Base-by-base conservation (phyloP, 2,329 filamentous ascomycete genomes). In the Xylariaceae sp. region DNA sequence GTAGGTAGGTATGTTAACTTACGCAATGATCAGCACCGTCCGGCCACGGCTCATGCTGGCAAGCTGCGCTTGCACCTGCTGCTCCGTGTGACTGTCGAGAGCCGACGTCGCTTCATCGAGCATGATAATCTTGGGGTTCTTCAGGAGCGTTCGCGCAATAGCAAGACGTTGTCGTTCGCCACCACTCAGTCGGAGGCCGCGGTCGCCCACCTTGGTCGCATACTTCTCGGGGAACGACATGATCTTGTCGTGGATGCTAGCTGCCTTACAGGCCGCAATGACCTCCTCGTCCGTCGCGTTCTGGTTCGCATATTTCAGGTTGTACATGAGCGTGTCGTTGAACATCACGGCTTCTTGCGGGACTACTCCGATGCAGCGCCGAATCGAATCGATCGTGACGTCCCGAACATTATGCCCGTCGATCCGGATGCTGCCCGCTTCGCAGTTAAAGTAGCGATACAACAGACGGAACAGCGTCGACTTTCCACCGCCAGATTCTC, bases 291-390 rank as follows among this genome's bases (percentile, higher is more conserved):
- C 87, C 0, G 88, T 89, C 9, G 88, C 91, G 34, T 82, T 74
- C 49, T 90, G 89, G 64, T 93, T 93, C 61, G 92, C 92, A 71
- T 97, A 96, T 72, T 87, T 88, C 62, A 97, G 79, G 71, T 97
- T 97, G 77, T 96, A 96, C 90, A 96, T 94, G 64, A 97, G 78
- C 0, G 89, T 88, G 73, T 96, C 92, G 72, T 96, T 96, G 81
- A 97, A 97, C 50, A 97, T 80, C 4, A 96, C 89, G 3, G 93
- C 97, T 69, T 99, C 94, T 73, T 99, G 94, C 1, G 94, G 94
- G 5, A 99, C 94, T 49, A 99, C 93, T 23, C 94, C 94, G 69
- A 99, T 97, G 72, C 92, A 88, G 61, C 84, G 83, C 66, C 94
- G 86, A 58, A 99, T 81, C n/a, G 92, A 96, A 74, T 97, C 90